Evolutionary conservation across 1,284 basidiomycete species (phyloP), one percentile per base, ranked within the genome.

Genomic region (Tilletia setariae): DNA sequence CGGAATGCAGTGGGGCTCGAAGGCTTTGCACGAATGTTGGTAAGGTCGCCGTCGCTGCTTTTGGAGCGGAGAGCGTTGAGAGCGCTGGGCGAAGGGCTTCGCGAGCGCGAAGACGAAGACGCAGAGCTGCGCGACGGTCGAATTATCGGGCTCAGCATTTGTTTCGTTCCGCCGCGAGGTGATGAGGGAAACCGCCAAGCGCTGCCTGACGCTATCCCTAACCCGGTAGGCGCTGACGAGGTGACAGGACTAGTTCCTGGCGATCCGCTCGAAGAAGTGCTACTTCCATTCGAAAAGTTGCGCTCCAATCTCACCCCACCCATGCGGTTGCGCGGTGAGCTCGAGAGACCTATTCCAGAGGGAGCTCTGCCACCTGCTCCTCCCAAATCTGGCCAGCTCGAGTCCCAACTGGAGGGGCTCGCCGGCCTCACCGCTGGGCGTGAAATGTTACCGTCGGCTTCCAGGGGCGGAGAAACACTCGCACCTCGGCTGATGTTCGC

Each of bases 341-440:
- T 61, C 32, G 56, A 61, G 30, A 61, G 56, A 1, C 56, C 56
- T 6, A 61, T 61, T 11, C 35, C 35, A 40, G 35, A 6, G 35
- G 56, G 28, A 19, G 32, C 28, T 16, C 28, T n/a, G 19, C 28
- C 28, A 40, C 56, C 35, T 25, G 28, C 13, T 2, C 30, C 28
- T 25, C 30, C 28, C 13, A 61, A 25, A 8, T 61, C 32, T 16
- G 56, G 56, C 56, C 56, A 61, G 56, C 56, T 61, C 16, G 56
- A 61, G 28, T 61, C 56, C 56, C 56, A 61, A 16, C n/a, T 61
- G 56, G 23, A 15, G 15, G 51, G 51, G 51, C 51, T 53, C 23
- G 28, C 51, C 51, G 51, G 51, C 2, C 51, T 19, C 51, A 25
- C 35, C 35, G 35, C 35, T 11, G 35, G 15, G 21, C 51, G 51